Evolutionary conservation across 2,329 filamentous ascomycete genomes (phyloP).

Genomic region (Exophiala spinifera): DNA sequence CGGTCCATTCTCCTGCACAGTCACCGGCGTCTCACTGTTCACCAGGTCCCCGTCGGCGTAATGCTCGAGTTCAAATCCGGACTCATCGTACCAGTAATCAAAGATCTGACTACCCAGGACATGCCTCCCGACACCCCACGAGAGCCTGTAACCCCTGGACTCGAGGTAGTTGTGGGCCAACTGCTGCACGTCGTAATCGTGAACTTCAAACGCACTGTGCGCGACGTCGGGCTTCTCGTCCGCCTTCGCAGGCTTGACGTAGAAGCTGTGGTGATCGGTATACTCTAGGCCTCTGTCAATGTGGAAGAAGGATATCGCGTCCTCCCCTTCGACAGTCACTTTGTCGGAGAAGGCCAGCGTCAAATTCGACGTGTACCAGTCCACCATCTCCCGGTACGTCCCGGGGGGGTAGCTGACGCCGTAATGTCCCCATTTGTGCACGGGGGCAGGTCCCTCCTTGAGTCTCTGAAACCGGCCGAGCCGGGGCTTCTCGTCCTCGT

Average conservation of each 20-base stretch:
- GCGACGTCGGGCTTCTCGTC: conserved; percentile 53
- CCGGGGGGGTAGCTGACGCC: conserved; percentile 37
- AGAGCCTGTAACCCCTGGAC: conserved; percentile 59
- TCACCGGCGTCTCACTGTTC: conserved; percentile 31
- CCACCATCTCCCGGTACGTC: conserved; percentile 35
- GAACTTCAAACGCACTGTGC: conserved; percentile 67
- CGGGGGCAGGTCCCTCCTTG: conserved; percentile 46
- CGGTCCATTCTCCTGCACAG: conserved; percentile 6
- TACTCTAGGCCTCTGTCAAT: conserved; percentile 47
- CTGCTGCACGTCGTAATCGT: conserved; percentile 68
- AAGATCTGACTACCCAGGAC: conserved; percentile 67
- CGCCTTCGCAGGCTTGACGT: conserved; percentile 10
- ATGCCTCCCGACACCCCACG: conserved; percentile 70
- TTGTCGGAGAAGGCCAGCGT: conserved; percentile 47
- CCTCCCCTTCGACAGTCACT: conserved; percentile 33
- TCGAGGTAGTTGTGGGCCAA: conserved; percentile 67
- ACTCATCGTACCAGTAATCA: conserved; percentile 59
- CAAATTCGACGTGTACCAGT: conserved; percentile 46
- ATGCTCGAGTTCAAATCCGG: conserved; percentile 63
- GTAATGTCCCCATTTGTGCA: conserved; percentile 50
- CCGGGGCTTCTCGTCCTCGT: conserved; percentile 37
- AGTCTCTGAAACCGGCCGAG: conserved; percentile 39
- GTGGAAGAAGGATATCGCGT: conserved; percentile 47
- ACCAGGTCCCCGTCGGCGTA: conserved; percentile 64
- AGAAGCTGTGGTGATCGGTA: conserved; percentile 56